Base-by-base conservation (phyloP, 345 rosid genomes). In the Brassica cretica region DNA sequence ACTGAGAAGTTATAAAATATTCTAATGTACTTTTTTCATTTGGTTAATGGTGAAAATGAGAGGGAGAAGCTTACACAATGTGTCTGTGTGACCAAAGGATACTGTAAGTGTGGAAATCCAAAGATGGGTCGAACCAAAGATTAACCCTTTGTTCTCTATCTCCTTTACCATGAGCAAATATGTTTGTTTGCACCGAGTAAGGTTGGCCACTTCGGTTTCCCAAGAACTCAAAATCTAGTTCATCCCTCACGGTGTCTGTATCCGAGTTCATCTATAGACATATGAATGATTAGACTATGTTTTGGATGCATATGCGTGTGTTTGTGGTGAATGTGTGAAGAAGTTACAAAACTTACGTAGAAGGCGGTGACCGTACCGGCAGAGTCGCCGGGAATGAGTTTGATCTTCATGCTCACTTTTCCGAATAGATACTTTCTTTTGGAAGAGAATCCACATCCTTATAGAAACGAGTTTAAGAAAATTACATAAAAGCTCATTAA, bases 351-450 rank as follows among this genome's bases (percentile, higher is more conserved):
- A 69, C 88, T 53, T 81, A 93, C 98, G 55, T 93, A 94, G 79
- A 94, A 94, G 80, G 99, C 99, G 1, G 99, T 88, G 82, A 94
- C 98, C 2, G 98, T 92, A 81, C 98, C 99, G 11, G 99, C 99
- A n/a, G 98, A 94, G 85, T 94, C 99, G 2, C 99, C 97, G 0
- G 93, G 87, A 66, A 94, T 6, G 69, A 94, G 98, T 87, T 92
- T 94, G 85, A 94, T 89, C 88, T 85, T 91, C 91, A 94, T 88
- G 89, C 97, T 89, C 4, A 94, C 93, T 62, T 86, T 85, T 58
- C 98, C 97, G 39, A 88, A 94, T 84, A 92, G 60, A 81, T 92
- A 94, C 64, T 83, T 64, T 27, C 84, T 75, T 86, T 89, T 87
- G 66, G 98, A 94, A 76, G 97, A 87, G 83, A 94, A 94, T 70